phyloP scores from a whole-genome alignment of 2,329 filamentous ascomycete genomes.

The Aureobasidium sp. region DNA sequence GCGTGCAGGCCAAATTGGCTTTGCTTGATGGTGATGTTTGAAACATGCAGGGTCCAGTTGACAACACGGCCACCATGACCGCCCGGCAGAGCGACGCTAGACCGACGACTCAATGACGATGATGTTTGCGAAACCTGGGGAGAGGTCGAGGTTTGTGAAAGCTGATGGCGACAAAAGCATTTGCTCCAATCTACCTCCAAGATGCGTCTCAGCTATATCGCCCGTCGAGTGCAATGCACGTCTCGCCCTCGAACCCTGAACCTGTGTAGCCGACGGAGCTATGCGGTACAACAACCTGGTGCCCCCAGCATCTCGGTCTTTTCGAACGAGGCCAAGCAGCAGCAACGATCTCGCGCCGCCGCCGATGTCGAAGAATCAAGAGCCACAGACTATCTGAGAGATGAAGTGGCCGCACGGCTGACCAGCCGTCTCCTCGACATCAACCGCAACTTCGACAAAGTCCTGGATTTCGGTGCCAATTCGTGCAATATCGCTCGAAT shows the following conservation, averaged over 20 bases:
- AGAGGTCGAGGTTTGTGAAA: constrained; percentile 2
- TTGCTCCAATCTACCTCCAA: not conserved
- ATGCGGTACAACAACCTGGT: constrained; percentile 71
- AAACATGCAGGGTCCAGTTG: not conserved
- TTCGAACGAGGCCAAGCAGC: constrained; percentile 76
- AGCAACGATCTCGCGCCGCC: constrained; percentile 84
- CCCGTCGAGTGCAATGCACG: constrained; percentile 5
- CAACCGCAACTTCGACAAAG: constrained; percentile 74
- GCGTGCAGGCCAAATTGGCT: not conserved
- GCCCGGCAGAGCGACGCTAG: not conserved
- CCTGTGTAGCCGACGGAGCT: constrained; percentile 29
- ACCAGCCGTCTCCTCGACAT: constrained; percentile 88
- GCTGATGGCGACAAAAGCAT: not conserved
- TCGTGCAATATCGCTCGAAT: constrained; percentile 88
- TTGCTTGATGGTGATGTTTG: not conserved
- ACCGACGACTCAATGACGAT: not conserved
- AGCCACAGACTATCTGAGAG: constrained; percentile 83
- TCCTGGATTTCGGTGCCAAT: constrained; percentile 90
- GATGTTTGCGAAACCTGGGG: not conserved
- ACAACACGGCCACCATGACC: not conserved
- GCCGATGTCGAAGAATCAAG: constrained; percentile 61
- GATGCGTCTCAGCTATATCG: not conserved
- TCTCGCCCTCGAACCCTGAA: not conserved
- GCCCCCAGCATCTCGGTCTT: constrained; percentile 82
- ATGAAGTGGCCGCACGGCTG: constrained; percentile 78